Evolutionary conservation across 768 basidiomycete species (phyloP).

Genomic region (Phanerochaete sordida): DNA sequence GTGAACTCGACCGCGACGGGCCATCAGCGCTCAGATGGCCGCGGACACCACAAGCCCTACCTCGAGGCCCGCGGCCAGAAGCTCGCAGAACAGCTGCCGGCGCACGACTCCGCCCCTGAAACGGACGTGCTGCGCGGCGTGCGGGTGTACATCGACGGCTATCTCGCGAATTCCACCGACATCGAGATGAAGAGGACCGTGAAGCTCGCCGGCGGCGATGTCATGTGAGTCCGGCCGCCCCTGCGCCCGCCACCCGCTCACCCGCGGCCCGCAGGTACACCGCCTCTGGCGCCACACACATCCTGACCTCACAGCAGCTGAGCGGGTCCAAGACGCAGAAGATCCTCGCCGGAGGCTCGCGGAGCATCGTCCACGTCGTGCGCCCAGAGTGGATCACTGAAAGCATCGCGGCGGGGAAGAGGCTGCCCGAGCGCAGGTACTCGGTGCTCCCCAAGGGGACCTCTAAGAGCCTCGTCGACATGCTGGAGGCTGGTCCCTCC

Average conservation of each 20-base stretch:
- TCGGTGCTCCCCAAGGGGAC: conserved; percentile 39
- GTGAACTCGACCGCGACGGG: conserved; percentile 57
- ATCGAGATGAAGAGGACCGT: conserved; percentile 75
- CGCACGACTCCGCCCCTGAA: conserved; percentile 9
- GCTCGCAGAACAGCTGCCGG: conserved; percentile 24
- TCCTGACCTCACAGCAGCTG: conserved; percentile 69
- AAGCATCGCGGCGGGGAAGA: conserved; percentile 57
- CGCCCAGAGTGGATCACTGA: conserved; percentile 75
- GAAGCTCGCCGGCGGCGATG: conserved; percentile 59
- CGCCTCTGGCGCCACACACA: conserved; percentile 69
- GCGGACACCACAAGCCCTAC: conserved; percentile 18
- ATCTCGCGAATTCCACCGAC: conserved; percentile 68
- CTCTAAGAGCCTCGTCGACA: conserved; percentile 35
- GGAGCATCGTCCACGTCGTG: conserved; percentile 56
- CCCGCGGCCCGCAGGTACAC: conserved; percentile 36
- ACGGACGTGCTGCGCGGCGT: conserved; percentile 33
- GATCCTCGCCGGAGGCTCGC: conserved; percentile 48
- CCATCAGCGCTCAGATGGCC: conserved; percentile 28
- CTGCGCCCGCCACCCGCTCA: neutral
- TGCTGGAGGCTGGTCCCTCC: conserved; percentile 25
- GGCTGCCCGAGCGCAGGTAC: conserved; percentile 60
- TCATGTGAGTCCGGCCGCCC: conserved; percentile 43
- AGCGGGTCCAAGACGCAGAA: conserved; percentile 71
- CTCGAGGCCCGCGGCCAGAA: conserved; percentile 22
- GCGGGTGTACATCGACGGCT: conserved; percentile 69